Base-by-base conservation (phyloP, 2,329 filamentous ascomycete genomes). In the Aspergillus ochraceus region DNA sequence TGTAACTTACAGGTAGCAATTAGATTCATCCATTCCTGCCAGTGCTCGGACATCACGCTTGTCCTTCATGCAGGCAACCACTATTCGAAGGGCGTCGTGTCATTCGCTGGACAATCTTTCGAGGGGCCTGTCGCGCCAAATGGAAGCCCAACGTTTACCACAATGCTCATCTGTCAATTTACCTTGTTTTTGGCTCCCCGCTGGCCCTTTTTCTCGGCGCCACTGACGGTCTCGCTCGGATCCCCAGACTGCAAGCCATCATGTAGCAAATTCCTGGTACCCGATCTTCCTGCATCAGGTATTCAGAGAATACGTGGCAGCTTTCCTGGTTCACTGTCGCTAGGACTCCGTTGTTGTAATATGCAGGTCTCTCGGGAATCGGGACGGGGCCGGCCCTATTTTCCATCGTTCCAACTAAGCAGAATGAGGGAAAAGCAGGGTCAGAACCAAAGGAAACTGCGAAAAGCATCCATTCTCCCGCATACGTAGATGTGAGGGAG, bases 401-500 rank as follows among this genome's bases (percentile, higher is more conserved):
- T 42, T 24, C 45, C 45, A 36, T 49, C 26, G 32, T 49, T 24
- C 19, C 20, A 49, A 55, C 11, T 12, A 47, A 1, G 10, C 42
- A 14, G 6, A 11, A 46, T 14, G 1, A 47, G 19, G 45, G 19
- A 47, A 47, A 14, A 47, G 45, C 20, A 32, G 46, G n/a, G 9
- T 14, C 30, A 19, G 53, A 55, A 3, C 42, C 12, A 11, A 24
- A 32, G 22, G 5, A 49, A 49, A 55, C 17, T 9, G 24, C 29
- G 47, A 29, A 20, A 55, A 4, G 19, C 20, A 24, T 57, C 53
- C 52, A 49, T 63, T 66, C 58, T 64, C 65, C 65, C 66, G 64
- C 66, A 67, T 57, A 56, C 66, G 66, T 57, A 56, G 57, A 60
- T 10, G 45, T 19, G 45, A 47, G 58, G 64, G 60, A 45, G 59